Base-by-base conservation (phyloP, 768 basidiomycete species). In the Tephrocybe sp. region DNA sequence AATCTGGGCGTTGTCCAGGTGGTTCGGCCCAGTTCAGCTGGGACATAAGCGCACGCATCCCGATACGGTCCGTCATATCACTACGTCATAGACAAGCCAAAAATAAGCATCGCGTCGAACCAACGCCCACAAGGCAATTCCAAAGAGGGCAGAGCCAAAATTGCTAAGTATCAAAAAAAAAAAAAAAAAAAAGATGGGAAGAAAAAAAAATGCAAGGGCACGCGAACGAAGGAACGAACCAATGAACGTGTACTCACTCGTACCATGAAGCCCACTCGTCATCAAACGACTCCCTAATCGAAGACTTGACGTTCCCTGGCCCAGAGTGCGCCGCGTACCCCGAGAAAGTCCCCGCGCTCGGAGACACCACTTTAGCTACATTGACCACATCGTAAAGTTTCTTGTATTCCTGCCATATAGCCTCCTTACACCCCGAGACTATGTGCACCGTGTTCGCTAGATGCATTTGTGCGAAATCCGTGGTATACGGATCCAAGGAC, bases 51-150 rank as follows among this genome's bases (percentile, higher is more conserved):
- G 69, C 69, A 30, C 83, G 78, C 70, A 88, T 78, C 40, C 76
- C 73, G 36, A 86, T 83, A 11, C 87, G 84, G 57, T 87, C 84
- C 34, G 71, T 71, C 89, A 91, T 90, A 53, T 91, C 88, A 55
- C 88, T 90, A 50, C 18, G 51, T 35, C 44, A 37, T 27, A 11
- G 54, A 36, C 6, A 19, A 5, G 19, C 31, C 54, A 42, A 59
- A 5, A 49, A 53, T 44, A 26, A 54, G 27, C 49, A 51, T n/a
- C 15, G 42, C 11, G 22, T 16, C 15, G 26, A 44, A 22, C 28
- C 16, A 8, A 22, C n/a, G n/a, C n/a, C n/a, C n/a, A n/a, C n/a
- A n/a, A n/a, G n/a, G n/a, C n/a, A n/a, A n/a, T n/a, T n/a, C n/a
- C n/a, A n/a, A n/a, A n/a, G n/a, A n/a, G n/a, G n/a, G n/a, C n/a